Conservation (phyloP, 257 asterid species). For the Sherardia arvensis region DNA sequence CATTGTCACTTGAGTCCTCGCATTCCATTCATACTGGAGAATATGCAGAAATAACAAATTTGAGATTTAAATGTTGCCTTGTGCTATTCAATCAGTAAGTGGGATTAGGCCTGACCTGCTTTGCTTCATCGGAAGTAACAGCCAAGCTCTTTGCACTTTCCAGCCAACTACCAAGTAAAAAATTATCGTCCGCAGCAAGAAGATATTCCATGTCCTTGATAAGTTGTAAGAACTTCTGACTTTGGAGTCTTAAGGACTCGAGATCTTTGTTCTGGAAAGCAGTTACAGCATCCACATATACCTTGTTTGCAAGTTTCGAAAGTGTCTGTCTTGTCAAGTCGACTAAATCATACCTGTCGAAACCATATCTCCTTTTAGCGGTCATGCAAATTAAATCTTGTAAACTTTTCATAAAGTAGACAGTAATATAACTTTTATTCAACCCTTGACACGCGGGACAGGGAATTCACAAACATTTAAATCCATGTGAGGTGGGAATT, state of each 20-base stretch:
- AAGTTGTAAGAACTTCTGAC: slow-evolving; percentile 63
- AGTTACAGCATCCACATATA: slow-evolving; percentile 56
- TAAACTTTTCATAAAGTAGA: not conserved
- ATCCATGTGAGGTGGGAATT: not conserved
- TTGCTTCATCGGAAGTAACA: slow-evolving; percentile 42
- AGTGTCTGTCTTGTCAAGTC: slow-evolving; percentile 85
- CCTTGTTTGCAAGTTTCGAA: slow-evolving; percentile 90
- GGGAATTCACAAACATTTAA: not conserved
- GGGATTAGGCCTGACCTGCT: slow-evolving; percentile 44
- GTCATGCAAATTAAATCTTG: not conserved
- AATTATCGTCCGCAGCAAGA: slow-evolving; percentile 77
- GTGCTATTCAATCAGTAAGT: not conserved
- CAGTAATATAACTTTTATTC: not conserved
- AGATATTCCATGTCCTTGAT: slow-evolving; percentile 80
- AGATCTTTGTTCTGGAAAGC: slow-evolving; percentile 55
- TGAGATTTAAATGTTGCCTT: not conserved
- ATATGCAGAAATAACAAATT: too few relatives aligned
- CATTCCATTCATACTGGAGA: slow-evolving; percentile 87
- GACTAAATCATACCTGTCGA: slow-evolving; percentile 85
- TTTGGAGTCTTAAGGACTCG: slow-evolving; percentile 40
- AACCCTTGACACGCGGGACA: not conserved
- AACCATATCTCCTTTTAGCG: slow-evolving; percentile 9
- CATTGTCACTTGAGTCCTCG: slow-evolving; percentile 96
- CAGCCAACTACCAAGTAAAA: slow-evolving; percentile 88
- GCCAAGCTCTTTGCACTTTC: slow-evolving; percentile 73